These are phyloP conservation scores for Venturia carpophila DNA, from an alignment of 2,329 filamentous ascomycete genomes.

Conservation along the genomic window DNA sequence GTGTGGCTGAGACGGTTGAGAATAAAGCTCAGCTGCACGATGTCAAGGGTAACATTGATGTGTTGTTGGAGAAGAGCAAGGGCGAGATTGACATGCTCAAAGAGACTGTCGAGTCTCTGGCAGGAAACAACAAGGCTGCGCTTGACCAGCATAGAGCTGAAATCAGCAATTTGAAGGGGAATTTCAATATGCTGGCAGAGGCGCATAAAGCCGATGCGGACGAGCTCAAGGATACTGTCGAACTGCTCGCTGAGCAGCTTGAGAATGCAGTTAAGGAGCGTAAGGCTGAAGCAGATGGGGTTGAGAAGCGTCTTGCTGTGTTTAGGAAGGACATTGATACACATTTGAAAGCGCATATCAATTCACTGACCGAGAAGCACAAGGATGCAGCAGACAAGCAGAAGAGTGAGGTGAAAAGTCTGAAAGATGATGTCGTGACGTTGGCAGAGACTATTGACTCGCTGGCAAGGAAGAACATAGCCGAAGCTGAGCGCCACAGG, in stretches of 20 bases:
- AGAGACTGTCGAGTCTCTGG: neutral
- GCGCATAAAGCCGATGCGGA: neutral
- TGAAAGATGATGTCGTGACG: neutral
- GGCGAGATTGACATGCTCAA: neutral
- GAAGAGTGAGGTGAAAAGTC: neutral
- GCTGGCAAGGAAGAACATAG: neutral
- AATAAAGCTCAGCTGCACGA: neutral
- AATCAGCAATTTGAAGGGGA: neutral
- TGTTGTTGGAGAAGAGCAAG: neutral
- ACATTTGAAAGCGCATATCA: neutral
- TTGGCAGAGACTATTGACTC: neutral
- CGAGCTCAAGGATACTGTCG: neutral
- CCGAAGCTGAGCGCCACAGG: no score
- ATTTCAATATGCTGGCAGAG: neutral
- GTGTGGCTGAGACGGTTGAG: neutral
- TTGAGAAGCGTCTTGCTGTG: neutral
- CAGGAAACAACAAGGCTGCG: neutral
- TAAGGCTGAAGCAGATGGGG: neutral
- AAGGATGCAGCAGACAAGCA: neutral
- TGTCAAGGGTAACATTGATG: neutral
- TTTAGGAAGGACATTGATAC: neutral
- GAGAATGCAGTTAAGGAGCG: neutral
- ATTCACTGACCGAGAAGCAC: neutral
- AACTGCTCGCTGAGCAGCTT: neutral
- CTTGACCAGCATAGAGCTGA: neutral